Percentiles rank a stretch among this genome's conserved stretches.
These are phyloP conservation scores for Bimuria novae-zelandiae DNA, from an alignment of 2,329 filamentous ascomycete genomes.

Conservation along the genomic window DNA sequence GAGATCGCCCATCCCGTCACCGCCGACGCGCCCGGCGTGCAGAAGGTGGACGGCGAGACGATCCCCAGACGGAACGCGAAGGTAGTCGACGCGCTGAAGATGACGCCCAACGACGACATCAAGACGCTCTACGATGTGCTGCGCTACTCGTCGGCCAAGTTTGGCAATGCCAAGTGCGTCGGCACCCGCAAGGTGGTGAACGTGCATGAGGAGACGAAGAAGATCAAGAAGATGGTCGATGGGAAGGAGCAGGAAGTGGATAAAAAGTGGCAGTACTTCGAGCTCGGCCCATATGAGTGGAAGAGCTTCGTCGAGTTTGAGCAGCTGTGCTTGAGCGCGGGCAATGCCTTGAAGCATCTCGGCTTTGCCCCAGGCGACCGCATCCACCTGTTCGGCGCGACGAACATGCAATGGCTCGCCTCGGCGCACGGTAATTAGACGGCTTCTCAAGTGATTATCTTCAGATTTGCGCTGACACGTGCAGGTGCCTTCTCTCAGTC, in stretches of 20 bases:
- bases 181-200: conserved; percentile 75
- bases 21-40: conserved; percentile 69
- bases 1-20: conserved; percentile 74
- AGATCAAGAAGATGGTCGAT: conserved; percentile 85
- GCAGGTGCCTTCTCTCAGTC: conserved; percentile 75
- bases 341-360: conserved; percentile 73
- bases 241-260: conserved; percentile 79
- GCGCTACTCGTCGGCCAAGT: conserved; percentile 65
- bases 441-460: conserved; percentile 15
- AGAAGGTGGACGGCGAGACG: conserved; percentile 78
- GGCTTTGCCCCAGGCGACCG: conserved; percentile 70
- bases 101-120: conserved; percentile 69
- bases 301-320: conserved; percentile 81
- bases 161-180: conserved; percentile 57
- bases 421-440: conserved; percentile 68
- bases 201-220: conserved; percentile 83
- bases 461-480: not conserved
- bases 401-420: conserved; percentile 79
- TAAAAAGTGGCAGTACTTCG: conserved; percentile 90
- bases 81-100: conserved; percentile 71
- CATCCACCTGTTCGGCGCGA: conserved; percentile 83
- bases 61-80: conserved; percentile 76
- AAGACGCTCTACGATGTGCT: conserved; percentile 81
- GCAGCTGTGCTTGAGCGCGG: conserved; percentile 69
- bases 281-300: conserved; percentile 78